Evolutionary conservation across 202 grass and related monocot species (phyloP).

Genomic region (Eragrostis tef): DNA sequence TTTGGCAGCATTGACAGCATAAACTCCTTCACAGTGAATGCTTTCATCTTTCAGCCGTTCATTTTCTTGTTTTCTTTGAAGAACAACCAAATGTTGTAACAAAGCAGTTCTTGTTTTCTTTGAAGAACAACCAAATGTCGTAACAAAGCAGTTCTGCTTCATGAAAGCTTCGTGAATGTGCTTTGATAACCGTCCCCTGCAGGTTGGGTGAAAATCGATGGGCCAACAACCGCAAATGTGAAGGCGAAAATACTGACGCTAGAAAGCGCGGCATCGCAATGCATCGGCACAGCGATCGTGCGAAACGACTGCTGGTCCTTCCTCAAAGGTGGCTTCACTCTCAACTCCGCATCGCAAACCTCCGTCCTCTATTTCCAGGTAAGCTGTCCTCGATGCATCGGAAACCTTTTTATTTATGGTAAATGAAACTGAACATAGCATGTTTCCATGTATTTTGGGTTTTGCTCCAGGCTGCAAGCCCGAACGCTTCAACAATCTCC

Average conservation of each 20-base stretch:
- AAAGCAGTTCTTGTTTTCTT: background rate
- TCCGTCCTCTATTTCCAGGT: constrained; percentile 81
- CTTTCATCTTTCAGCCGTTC: no score
- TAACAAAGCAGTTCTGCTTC: background rate
- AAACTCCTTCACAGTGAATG: no score
- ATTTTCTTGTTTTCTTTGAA: no score
- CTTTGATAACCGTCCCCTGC: background rate
- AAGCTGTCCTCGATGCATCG: background rate
- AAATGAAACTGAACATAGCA: no score
- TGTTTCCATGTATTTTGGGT: no score
- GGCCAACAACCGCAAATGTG: constrained; percentile 51
- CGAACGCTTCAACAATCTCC: constrained; percentile 65
- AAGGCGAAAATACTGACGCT: constrained; percentile 62
- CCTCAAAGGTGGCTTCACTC: constrained; percentile 72
- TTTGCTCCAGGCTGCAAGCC: constrained; percentile 55
- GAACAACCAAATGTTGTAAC: no score
- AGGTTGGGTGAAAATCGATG: constrained; percentile 79
- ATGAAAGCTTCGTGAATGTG: background rate
- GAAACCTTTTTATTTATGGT: no score
- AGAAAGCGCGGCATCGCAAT: constrained; percentile 56
- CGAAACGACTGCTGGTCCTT: constrained; percentile 81
- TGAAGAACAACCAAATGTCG: background rate
- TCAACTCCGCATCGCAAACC: constrained; percentile 53
- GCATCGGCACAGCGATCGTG: constrained; percentile 61
- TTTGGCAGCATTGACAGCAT: no score